Conservation (phyloP, 805 yeast species). For the Wickerhamomyces canadensis region DNA sequence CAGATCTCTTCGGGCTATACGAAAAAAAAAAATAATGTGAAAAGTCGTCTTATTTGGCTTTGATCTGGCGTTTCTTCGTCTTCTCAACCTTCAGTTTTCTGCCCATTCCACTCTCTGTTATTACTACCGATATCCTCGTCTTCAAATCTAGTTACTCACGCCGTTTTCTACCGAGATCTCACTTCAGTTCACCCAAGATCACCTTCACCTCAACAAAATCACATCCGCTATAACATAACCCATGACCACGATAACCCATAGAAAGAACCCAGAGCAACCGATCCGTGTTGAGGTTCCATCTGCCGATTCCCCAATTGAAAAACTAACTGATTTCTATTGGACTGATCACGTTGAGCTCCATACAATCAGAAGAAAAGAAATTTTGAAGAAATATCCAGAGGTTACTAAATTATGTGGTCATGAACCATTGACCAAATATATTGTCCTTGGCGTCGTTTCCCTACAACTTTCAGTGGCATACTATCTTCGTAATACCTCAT, state of each 20-base stretch:
- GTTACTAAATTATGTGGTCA: slow-evolving; percentile 77
- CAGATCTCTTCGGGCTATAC: no score
- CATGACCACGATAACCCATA: slow-evolving; percentile 25
- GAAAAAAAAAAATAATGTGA: no score
- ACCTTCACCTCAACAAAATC: no score
- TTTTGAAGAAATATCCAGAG: slow-evolving; percentile 71
- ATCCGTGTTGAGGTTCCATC: slow-evolving; percentile 27
- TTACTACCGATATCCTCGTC: no score
- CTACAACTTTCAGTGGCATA: slow-evolving; percentile 67
- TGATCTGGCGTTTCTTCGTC: not conserved
- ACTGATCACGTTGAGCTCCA: slow-evolving; percentile 82
- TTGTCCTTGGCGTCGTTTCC: slow-evolving; percentile 56
- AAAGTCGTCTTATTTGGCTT: no score
- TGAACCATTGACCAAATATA: slow-evolving; percentile 81
- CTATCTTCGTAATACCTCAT: slow-evolving; percentile 47
- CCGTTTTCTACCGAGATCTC: no score
- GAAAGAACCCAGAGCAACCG: slow-evolving; percentile 21
- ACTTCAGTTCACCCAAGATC: no score
- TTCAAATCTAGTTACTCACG: no score
- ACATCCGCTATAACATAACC: not conserved
- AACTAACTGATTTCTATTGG: slow-evolving; percentile 71
- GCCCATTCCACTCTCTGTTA: not conserved
- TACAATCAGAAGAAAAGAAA: slow-evolving; percentile 62
- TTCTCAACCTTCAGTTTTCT: not conserved
- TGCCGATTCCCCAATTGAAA: slow-evolving; percentile 25